Base-by-base conservation (phyloP, 1,284 basidiomycete genomes). In the Fomitiporia mediterranea region DNA sequence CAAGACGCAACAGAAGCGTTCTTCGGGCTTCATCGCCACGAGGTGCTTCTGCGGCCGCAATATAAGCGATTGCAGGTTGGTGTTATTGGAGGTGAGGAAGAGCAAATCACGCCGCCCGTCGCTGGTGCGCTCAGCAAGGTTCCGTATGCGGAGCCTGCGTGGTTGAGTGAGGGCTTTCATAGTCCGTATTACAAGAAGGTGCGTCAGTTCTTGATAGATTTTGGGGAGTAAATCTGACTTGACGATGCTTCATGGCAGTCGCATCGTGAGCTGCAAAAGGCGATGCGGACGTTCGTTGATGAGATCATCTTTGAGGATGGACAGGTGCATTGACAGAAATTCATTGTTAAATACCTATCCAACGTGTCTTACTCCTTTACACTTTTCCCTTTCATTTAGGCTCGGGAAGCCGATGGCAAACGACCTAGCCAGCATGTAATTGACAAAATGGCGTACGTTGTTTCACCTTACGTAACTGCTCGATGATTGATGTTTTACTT, bases 1-100 rank as follows among this genome's bases (percentile, higher is more conserved):
- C 78, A 89, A 68, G 91, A 95, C 67, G 90, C 89, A 3, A 94
- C 92, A 0, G 88, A 92, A 53, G 82, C 80, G 2, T 94, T 94
- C 74, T 94, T 86, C 65, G 83, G 86, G 44, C 79, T 95, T 43
- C 92, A 95, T 68, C 77, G 89, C 34, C 79, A 83, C 58, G 91
- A 94, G 63, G 80, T 94, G 13, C 80, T 95, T 51, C 73, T 78
- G 62, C 83, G 83, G 61, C 86, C 86, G 6, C 84, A 88, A 67
- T 92, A 91, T 66, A 68, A 75, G 47, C 81, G 87, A 23, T 75
- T 91, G 6, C 80, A 82, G 60, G 82, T 92, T 52, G 90, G 89
- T 47, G 71, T 74, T 42, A 78, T 95, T 56, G 76, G 82, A 39
- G 87, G 82, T 40, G 82, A 89, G 70, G 70, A 80, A 66, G 72